Evolutionary conservation across 345 rosid genomes (phyloP).

Genomic region (Microcos paniculata): DNA sequence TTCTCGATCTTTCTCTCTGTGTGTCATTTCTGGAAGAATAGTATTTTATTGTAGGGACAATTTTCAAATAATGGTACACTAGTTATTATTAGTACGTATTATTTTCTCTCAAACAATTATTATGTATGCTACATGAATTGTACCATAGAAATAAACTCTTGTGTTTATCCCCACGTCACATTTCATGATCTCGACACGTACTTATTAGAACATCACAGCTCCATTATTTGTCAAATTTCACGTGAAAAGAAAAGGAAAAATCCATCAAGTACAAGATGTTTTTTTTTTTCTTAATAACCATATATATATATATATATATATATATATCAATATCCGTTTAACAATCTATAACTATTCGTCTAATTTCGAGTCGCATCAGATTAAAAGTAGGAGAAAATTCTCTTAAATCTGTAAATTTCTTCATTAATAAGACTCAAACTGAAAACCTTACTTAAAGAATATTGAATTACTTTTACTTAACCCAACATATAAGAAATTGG

Average conservation of each 20-base stretch:
- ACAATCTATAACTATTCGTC: no score
- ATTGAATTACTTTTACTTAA: no score
- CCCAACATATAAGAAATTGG: no score
- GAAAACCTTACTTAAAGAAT: no score
- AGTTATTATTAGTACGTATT: neutral
- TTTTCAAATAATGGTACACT: neutral
- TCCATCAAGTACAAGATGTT: neutral
- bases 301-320: no score
- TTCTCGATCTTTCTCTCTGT: neutral
- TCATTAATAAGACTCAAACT: no score
- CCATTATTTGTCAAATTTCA: neutral
- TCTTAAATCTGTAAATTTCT: no score
- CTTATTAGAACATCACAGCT: neutral
- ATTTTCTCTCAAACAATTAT: neutral
- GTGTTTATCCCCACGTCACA: slow-evolving; percentile 19
- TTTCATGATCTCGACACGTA: slow-evolving; percentile 9
- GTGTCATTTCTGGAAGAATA: neutral
- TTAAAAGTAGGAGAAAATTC: no score
- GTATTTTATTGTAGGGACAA: neutral
- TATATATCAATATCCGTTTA: no score
- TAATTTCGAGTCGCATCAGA: no score
- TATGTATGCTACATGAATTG: neutral
- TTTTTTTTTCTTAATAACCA: neutral
- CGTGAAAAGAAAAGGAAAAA: neutral
- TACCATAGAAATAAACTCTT: neutral